Percentiles rank a stretch among this genome's conserved stretches.
Evolutionary conservation across 257 asterid species (phyloP).

Genomic region (Plantago major): DNA sequence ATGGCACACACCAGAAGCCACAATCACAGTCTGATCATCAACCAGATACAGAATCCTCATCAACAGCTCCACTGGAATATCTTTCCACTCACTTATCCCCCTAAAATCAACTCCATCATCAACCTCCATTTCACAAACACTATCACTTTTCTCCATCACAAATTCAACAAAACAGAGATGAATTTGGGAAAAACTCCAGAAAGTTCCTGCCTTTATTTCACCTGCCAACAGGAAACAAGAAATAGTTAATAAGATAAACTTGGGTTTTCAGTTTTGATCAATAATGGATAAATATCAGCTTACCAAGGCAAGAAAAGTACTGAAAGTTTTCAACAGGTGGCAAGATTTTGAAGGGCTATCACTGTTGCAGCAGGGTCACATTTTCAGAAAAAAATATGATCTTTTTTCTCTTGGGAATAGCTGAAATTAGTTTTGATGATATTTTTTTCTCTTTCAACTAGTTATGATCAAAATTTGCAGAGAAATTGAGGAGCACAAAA

Average conservation of each 20-base stretch:
- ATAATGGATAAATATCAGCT: conserved; percentile 1
- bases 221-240: conserved; percentile 17
- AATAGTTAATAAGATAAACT: conserved; percentile 12
- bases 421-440: conserved; percentile 3
- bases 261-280: background rate
- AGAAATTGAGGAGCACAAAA: too few relatives aligned
- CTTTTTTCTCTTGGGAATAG: background rate
- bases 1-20: conserved; percentile 92
- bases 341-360: conserved; percentile 9
- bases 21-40: conserved; percentile 83
- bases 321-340: conserved; percentile 27
- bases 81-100: conserved; percentile 75
- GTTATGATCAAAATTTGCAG: background rate
- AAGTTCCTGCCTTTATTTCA: conserved; percentile 20
- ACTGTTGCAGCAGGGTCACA: conserved; percentile 17
- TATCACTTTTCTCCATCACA: conserved; percentile 20
- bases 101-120: conserved; percentile 39
- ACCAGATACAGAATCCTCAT: conserved; percentile 69
- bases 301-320: conserved; percentile 15
- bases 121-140: conserved; percentile 34
- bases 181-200: background rate
- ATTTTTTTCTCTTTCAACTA: background rate
- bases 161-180: background rate
- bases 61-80: conserved; percentile 83
- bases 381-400: conserved; percentile 12